Percentiles rank a stretch among this genome's conserved stretches.
Conservation (phyloP, 2,329 filamentous ascomycete species). For the Fragosphaeria purpurea region DNA sequence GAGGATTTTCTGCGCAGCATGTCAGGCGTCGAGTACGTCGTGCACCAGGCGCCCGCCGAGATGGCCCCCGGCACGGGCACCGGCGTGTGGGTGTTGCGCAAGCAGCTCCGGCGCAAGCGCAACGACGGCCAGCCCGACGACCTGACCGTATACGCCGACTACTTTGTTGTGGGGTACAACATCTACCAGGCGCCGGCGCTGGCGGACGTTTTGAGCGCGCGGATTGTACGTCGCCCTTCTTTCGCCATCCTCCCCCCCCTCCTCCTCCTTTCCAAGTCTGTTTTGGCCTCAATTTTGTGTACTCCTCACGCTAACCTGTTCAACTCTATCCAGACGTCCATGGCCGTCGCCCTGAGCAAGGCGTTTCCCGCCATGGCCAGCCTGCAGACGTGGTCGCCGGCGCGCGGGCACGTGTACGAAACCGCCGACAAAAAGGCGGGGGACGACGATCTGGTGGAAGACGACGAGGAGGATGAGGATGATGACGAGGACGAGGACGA, state of each 20-base stretch:
- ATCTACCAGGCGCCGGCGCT: conserved; percentile 57
- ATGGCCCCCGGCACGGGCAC: conserved; percentile 50
- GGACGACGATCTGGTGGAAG: background rate
- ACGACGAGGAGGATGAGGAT: conserved; percentile 4
- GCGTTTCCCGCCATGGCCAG: conserved; percentile 40
- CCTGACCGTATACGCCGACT: conserved; percentile 47
- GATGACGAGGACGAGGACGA: conserved; percentile 5
- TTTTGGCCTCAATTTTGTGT: no score
- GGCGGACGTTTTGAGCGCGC: conserved; percentile 47
- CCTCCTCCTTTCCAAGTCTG: conserved; percentile 7
- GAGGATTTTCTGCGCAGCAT: conserved; percentile 53
- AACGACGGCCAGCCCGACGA: conserved; percentile 36
- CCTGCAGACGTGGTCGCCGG: conserved; percentile 44
- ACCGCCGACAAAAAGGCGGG: conserved; percentile 19
- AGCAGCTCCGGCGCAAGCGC: conserved; percentile 53
- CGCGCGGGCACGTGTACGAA: conserved; percentile 42
- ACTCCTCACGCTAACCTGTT: no score
- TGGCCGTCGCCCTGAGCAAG: conserved; percentile 45
- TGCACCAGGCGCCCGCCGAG: conserved; percentile 55
- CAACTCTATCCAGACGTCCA: conserved; percentile 32
- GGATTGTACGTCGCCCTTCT: conserved; percentile 37
- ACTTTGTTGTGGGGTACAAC: conserved; percentile 56
- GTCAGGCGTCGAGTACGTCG: conserved; percentile 57
- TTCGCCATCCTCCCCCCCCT: conserved; percentile 7
- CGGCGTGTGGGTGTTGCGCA: conserved; percentile 60